Base-by-base conservation (phyloP, 768 basidiomycete species). In the Serpula lacrymans region DNA sequence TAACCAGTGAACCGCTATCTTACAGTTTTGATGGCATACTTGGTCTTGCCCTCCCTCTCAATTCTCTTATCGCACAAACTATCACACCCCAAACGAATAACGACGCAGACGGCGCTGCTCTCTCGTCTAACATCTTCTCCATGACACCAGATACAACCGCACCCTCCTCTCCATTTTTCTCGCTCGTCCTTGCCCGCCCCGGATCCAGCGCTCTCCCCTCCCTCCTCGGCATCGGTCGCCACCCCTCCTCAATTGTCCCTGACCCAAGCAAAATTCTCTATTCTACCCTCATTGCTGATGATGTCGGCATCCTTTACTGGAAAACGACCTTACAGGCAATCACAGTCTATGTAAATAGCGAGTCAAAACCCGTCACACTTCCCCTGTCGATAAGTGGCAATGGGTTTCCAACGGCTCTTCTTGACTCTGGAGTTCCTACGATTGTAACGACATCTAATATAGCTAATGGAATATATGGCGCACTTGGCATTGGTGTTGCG, bases 381-480 rank as follows among this genome's bases (percentile, higher is more conserved):
- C 69, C 70, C 1, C 39, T 50, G 13, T 65, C 71, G 1, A 54
- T 57, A 1, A 67, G 61, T 0, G 79, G 64, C 16, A 49, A 56
- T 3, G 58, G 55, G 17, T 72, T 62, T 28, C 86, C 84, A 0
- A 75, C 70, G 31, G 86, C 84, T 4, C 71, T 87, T n/a, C 53
- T 89, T 24, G 88, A 90, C 55, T 77, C 81, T 0, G 88, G 88
- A 0, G 70, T 79, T 0, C 83, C 87, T 0, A 42, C 72, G 11
- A 88, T 90, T 36, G 55, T 90, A 1, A 74, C 84, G 5, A 77
- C 80, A 0, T 61, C 66, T 4, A 39, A 51, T 3, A 67, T 90
- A 14, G 83, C 87, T 12, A 82, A 90, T 48, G 86, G 71, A 5
- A 83, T 89, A 14, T 90, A 89, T 43, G 87, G 87, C 7, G 82